Evolutionary conservation across 176 grass and related monocot genomes (phyloP).

Genomic region (Rhipidocladum racemiflorum): DNA sequence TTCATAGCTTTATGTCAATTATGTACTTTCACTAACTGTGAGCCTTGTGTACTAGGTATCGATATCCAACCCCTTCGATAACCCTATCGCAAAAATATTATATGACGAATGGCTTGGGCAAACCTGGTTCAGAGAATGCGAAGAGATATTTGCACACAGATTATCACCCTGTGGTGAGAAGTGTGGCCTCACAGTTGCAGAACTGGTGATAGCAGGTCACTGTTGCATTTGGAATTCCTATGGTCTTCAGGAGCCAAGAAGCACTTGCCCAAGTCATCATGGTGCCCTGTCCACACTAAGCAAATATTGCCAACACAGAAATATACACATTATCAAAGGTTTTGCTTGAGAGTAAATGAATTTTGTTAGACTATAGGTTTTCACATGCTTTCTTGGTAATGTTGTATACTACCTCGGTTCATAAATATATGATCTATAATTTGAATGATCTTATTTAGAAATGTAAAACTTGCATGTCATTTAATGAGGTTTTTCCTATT

Average conservation of each 20-base stretch:
- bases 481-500: no score
- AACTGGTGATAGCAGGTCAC: conserved; percentile 59
- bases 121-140: conserved; percentile 90
- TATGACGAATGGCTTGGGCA: conserved; percentile 85
- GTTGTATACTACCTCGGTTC: conserved; percentile 41
- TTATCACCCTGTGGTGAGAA: conserved; percentile 88
- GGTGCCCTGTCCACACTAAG: neutral
- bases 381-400: conserved; percentile 29
- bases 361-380: conserved; percentile 57
- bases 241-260: conserved; percentile 24
- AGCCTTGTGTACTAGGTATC: conserved; percentile 49
- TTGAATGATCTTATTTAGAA: no score
- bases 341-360: conserved; percentile 28
- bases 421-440: no score
- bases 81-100: conserved; percentile 62
- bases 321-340: neutral
- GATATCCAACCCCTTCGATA: conserved; percentile 58
- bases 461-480: no score
- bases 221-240: neutral
- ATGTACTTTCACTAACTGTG: conserved; percentile 6
- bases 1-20: neutral
- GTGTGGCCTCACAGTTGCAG: conserved; percentile 71
- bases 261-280: neutral
- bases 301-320: conserved; percentile 15
- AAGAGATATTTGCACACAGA: conserved; percentile 73